These are phyloP conservation scores for Nowakowskiella sp. DNA, from an alignment of 192 early-diverging fungal species.

Conservation along the genomic window DNA sequence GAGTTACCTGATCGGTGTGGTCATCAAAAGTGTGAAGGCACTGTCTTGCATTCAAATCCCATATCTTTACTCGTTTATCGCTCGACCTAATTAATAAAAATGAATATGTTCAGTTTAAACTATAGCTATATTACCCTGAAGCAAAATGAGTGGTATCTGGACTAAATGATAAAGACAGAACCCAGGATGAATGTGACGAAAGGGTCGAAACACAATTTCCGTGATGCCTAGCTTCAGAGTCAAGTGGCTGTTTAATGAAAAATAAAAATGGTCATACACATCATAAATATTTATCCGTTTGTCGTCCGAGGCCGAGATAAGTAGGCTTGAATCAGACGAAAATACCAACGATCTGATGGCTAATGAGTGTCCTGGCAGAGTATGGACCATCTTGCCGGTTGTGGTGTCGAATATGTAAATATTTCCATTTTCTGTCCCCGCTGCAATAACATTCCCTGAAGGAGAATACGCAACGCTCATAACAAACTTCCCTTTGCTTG, in stretches of 20 bases:
- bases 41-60: constrained; percentile 65
- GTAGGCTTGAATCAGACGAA: constrained; percentile 56
- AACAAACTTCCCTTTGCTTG: constrained; percentile 68
- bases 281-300: constrained; percentile 69
- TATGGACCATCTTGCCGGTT: constrained; percentile 55
- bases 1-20: constrained; percentile 63
- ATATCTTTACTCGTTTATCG: constrained; percentile 75
- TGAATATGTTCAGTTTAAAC: not conserved
- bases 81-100: constrained; percentile 39
- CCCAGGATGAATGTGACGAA: constrained; percentile 73
- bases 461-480: constrained; percentile 74
- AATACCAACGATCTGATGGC: constrained; percentile 67
- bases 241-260: constrained; percentile 1
- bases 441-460: constrained; percentile 65
- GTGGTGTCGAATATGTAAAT: constrained; percentile 64
- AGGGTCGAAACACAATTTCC: constrained; percentile 65
- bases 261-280: constrained; percentile 35
- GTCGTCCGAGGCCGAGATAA: constrained; percentile 75
- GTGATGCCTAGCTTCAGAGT: constrained; percentile 39
- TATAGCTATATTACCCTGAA: constrained; percentile 35
- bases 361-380: constrained; percentile 65
- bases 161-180: constrained; percentile 61
- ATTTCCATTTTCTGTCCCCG: constrained; percentile 65
- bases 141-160: constrained; percentile 61
- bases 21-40: constrained; percentile 70